Evolutionary conservation across 352 stramenopile genomes (phyloP), one percentile per base, ranked within the genome.

Genomic region (Nothophytophthora sp.): DNA sequence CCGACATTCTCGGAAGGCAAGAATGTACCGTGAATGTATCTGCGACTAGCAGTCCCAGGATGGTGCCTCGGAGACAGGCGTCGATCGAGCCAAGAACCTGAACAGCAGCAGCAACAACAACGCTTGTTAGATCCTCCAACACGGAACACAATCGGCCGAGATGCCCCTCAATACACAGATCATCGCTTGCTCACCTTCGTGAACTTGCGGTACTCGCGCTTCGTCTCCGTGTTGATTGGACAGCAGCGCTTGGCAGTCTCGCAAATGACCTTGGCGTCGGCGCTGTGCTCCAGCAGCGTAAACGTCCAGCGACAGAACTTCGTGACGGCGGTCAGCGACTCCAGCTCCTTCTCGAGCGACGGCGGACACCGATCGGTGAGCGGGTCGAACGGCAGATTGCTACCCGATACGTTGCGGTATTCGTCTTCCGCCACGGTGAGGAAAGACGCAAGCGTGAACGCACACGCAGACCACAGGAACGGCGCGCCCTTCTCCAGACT

Each of bases 261-360:
- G 78, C 79, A 94, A 40, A 95, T 92, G 16, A 95, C 82, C 51
- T 95, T 95, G 18, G 86, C 83, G 34, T 95, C 86, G 11, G 72
- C 76, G 45, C 83, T 89, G 48, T 94, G 81, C 46, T 94, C 83
- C 25, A 95, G 56, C 30, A 95, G 70, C 8, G 79, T 88, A 50
- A 93, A 95, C 40, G 86, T 94, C 86, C 86, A 95, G 35, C 85
- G 75, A 34, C 79, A 92, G 50, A 95, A 95, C 57, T 91, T 95
- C 0, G 84, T 90, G 27, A 92, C 70, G 10, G 77, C 76, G 29
- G 66, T 64, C 18, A 95, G 52, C 6, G 85, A 95, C 32, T 79
- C 65, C 9, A 94, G 73, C 50, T 95, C 85, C 43, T 95, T 95
- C 44, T 95, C 83, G 13, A 94, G 52, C 24, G 81, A 71, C 16